These are phyloP conservation scores for Acmispon strigosus DNA, from an alignment of 306 rosid genomes.

Conservation along the genomic window DNA sequence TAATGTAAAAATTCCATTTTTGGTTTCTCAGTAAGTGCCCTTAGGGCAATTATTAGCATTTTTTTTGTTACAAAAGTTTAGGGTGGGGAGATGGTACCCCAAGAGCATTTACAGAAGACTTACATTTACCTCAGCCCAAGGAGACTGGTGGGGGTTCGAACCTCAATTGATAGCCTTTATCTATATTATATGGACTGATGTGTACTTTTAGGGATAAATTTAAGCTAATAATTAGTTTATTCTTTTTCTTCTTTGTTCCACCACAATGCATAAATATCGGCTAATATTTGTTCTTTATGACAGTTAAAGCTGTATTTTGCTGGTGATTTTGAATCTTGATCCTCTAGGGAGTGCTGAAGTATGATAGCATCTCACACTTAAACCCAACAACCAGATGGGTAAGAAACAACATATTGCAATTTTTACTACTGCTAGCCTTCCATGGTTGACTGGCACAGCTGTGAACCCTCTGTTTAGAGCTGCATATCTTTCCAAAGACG, in stretches of 20 bases:
- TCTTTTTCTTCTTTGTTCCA: not conserved
- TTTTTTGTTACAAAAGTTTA: too few relatives aligned
- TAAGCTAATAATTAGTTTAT: not conserved
- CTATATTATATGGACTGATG: not conserved
- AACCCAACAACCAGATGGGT: conserved; percentile 47
- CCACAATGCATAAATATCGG: not conserved
- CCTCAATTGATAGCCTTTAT: too few relatives aligned
- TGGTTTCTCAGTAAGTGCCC: too few relatives aligned
- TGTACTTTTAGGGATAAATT: not conserved
- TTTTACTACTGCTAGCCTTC: conserved; percentile 97
- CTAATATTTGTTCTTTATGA: conserved; percentile 4
- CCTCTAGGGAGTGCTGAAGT: not conserved
- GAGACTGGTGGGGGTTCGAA: too few relatives aligned
- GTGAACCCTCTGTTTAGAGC: conserved; percentile 96
- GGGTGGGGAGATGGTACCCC: too few relatives aligned
- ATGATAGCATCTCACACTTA: conserved; percentile 4
- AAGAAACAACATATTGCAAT: conserved; percentile 68
- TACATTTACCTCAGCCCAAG: too few relatives aligned
- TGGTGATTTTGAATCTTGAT: conserved; percentile 17
- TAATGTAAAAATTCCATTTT: too few relatives aligned
- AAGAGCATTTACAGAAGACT: too few relatives aligned
- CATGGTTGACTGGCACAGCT: conserved; percentile 98
- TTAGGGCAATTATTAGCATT: too few relatives aligned
- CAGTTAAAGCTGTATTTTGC: conserved; percentile 13
- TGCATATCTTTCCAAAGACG: conserved; percentile 62